Conservation (phyloP, 23 red algal genomes). For the Gracilaria domingensis region DNA sequence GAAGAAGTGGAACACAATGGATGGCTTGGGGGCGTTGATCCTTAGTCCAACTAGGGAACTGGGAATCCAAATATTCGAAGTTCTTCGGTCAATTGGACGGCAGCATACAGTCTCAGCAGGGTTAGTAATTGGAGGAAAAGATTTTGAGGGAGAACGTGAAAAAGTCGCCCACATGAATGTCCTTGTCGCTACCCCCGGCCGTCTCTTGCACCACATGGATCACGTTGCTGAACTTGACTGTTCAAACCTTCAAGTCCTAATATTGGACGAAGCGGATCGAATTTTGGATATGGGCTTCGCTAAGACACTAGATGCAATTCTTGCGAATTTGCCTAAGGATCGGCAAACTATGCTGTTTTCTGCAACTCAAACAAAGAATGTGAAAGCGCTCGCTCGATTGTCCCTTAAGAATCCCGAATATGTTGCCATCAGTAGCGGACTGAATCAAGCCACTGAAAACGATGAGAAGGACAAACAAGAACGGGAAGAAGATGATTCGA, state of each 20-base stretch:
- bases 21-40: constrained; percentile 94
- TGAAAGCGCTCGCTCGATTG: constrained; percentile 87
- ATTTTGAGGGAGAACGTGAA: constrained; percentile 84
- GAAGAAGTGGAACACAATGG: constrained; percentile 75
- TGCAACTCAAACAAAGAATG: constrained; percentile 93
- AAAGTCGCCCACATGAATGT: constrained; percentile 94
- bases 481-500: constrained; percentile 11
- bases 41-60: constrained; percentile 96
- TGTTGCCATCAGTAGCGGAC: constrained; percentile 59
- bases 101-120: constrained; percentile 89
- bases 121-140: constrained; percentile 94
- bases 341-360: constrained; percentile 96
- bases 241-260: constrained; percentile 77
- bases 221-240: constrained; percentile 78
- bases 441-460: background rate
- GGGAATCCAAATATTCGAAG: constrained; percentile 95
- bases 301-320: constrained; percentile 95
- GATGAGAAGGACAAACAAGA: constrained; percentile 21
- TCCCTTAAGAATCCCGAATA: constrained; percentile 89
- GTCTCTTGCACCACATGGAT: constrained; percentile 98
- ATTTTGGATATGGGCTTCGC: constrained; percentile 98
- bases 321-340: constrained; percentile 79
- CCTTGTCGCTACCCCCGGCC: constrained; percentile 93
- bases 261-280: constrained; percentile 98
- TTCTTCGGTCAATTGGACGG: constrained; percentile 79